Evolutionary conservation across 768 basidiomycete genomes (phyloP), one percentile per base, ranked within the genome.

Genomic region (Candolleomyces eurysporus): DNA sequence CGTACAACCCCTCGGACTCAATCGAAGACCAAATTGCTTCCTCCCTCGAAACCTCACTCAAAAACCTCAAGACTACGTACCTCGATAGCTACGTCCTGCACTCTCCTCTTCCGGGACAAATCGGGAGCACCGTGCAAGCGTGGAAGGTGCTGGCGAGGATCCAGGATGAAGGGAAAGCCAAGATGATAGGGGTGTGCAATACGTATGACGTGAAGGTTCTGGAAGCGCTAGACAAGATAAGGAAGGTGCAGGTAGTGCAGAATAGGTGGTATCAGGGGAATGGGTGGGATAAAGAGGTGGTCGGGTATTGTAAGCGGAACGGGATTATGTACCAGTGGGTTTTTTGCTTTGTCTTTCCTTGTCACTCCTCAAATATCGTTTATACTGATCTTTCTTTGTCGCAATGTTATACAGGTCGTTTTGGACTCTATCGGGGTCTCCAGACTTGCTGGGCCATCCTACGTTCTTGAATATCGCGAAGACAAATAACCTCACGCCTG

Each of bases 221-320:
- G 14, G 71, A 76, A 31, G 79, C 80, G 16, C 71, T 92, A 48
- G 79, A 78, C 42, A 75, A 79, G 17, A 76, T 81, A 65, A 76
- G 85, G 58, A 80, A 83, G 61, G 83, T 90, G 5, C 82, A 90
- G 60, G 83, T 92, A 32, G 90, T 94, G 16, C 92, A 93, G 71
- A 91, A 92, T 71, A 77, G 92, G 53, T 96, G 92, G 92, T 89
- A 87, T 66, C 86, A 92, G 69, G 87, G 85, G 5, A 94, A 93
- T 61, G 78, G 73, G 5, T 94, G 90, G 89, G 91, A 93, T 68
- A 75, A 74, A 57, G 78, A 79, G 1, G 86, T 92, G 4, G 79
- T 85, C 64, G 73, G 75, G 42, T 89, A 88, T 64, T 94, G 92
- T 69, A 79, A 74, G 65, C 73, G 80, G 58, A 76, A 87, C 54